A percentile compares a stretch with the other conserved stretches of the same genome.
Conservation (phyloP, 345 rosid genomes). For the Punica granatum region DNA sequence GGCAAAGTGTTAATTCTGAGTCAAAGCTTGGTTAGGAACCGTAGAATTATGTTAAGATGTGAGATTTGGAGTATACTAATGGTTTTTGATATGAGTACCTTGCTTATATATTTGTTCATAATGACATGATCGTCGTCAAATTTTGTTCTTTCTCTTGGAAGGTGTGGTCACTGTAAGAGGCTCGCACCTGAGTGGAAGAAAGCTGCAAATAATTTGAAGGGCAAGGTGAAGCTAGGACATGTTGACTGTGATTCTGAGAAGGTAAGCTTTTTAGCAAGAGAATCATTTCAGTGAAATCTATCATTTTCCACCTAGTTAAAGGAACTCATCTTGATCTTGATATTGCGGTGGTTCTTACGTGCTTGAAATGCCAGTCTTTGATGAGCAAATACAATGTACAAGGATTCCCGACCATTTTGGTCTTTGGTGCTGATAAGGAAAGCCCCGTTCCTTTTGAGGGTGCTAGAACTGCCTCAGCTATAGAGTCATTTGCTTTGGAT, state of each 20-base stretch:
- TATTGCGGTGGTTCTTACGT: slow-evolving; percentile 8
- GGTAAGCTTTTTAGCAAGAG: slow-evolving; percentile 31
- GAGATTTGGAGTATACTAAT: neutral
- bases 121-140: neutral
- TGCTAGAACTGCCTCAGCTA: slow-evolving; percentile 81
- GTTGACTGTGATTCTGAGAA: slow-evolving; percentile 83
- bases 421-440: slow-evolving; percentile 87
- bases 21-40: neutral
- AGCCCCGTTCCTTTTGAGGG: slow-evolving; percentile 76
- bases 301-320: neutral
- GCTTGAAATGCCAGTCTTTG: slow-evolving; percentile 52
- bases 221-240: slow-evolving; percentile 92
- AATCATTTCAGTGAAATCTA: neutral
- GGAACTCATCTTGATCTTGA: neutral
- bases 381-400: slow-evolving; percentile 89
- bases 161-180: slow-evolving; percentile 98
- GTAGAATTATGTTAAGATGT: neutral
- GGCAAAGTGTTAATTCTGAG: too few species aligned
- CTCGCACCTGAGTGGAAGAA: slow-evolving; percentile 97
- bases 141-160: slow-evolving; percentile 17
- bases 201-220: slow-evolving; percentile 82
- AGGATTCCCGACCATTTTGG: slow-evolving; percentile 95
- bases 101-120: slow-evolving; percentile 2
- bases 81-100: neutral
- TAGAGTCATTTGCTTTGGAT: slow-evolving; percentile 80